These are phyloP conservation scores for Macadamia integrifolia DNA, from an alignment of 164 flowering plant genomes.

Conservation along the genomic window DNA sequence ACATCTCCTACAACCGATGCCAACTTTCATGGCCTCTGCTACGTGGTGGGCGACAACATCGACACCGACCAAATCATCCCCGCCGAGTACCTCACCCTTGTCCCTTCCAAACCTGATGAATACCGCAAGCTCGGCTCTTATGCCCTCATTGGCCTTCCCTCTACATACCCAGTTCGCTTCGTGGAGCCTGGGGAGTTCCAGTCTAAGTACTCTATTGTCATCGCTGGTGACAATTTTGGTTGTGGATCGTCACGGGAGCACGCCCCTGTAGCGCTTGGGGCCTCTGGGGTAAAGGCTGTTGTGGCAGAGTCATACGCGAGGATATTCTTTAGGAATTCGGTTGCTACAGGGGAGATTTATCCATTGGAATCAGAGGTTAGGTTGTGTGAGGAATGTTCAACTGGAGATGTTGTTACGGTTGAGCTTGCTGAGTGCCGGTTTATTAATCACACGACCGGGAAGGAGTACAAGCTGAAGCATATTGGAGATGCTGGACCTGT, in stretches of 20 bases:
- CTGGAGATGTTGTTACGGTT: constrained; percentile 79
- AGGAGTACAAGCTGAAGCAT: constrained; percentile 78
- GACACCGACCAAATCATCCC: constrained; percentile 99
- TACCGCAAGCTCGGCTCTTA: constrained; percentile 88
- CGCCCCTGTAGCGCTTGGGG: constrained; percentile 96
- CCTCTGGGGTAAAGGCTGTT: constrained; percentile 72
- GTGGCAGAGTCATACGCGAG: constrained; percentile 95
- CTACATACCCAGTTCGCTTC: constrained; percentile 57
- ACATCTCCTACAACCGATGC: constrained; percentile 15
- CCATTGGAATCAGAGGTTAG: constrained; percentile 83
- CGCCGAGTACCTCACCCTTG: constrained; percentile 90
- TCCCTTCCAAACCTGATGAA: constrained; percentile 91
- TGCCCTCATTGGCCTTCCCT: constrained; percentile 78
- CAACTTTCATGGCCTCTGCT: constrained; percentile 84
- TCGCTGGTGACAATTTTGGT: constrained; percentile 87
- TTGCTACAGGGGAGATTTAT: constrained; percentile 88
- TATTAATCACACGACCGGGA: constrained; percentile 85
- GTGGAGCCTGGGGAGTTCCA: constrained; percentile 44
- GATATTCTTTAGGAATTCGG: constrained; percentile 91
- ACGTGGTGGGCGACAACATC: constrained; percentile 86
- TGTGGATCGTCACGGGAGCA: constrained; percentile 98
- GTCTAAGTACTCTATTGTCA: constrained; percentile 61
- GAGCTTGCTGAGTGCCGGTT: constrained; percentile 54
- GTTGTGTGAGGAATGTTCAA: constrained; percentile 77
- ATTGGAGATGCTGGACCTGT: constrained; percentile 98